These are phyloP conservation scores for Boechera stricta DNA, from an alignment of 345 rosid species.

Conservation along the genomic window DNA sequence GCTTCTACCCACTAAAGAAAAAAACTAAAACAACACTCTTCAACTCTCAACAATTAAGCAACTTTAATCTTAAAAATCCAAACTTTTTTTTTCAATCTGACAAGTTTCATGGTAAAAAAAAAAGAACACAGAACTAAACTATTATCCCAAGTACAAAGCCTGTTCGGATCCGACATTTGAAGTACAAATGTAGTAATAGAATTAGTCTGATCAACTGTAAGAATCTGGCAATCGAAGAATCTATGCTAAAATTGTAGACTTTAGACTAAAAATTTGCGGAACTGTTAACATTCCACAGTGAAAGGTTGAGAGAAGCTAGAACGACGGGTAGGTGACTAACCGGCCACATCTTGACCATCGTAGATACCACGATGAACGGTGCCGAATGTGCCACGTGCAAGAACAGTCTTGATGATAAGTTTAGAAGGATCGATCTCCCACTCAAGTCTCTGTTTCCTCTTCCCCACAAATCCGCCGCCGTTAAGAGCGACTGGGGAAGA, in stretches of 20 bases:
- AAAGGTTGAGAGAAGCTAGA: neutral
- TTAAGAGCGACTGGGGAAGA: constrained; percentile 29
- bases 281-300: neutral
- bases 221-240: constrained; percentile 20
- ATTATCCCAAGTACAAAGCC: neutral
- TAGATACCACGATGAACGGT: constrained; percentile 97
- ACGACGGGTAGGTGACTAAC: constrained; percentile 52
- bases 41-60: neutral
- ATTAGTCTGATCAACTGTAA: constrained; percentile 1
- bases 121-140: constrained; percentile 4
- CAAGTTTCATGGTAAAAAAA: constrained; percentile 1
- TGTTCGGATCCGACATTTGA: constrained; percentile 5
- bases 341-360: constrained; percentile 90
- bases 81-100: constrained; percentile 19
- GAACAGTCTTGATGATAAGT: constrained; percentile 80
- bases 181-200: neutral
- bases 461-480: constrained; percentile 32
- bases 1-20: constrained; percentile 44
- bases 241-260: constrained; percentile 1
- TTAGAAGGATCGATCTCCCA: constrained; percentile 98
- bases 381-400: constrained; percentile 98
- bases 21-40: constrained; percentile 6
- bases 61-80: constrained; percentile 6
- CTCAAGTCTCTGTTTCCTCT: constrained; percentile 60
- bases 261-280: neutral